A percentile compares a stretch with the other conserved stretches of the same genome.
phyloP scores from a whole-genome alignment of 306 rosid genomes.

The Alnus rubra region DNA sequence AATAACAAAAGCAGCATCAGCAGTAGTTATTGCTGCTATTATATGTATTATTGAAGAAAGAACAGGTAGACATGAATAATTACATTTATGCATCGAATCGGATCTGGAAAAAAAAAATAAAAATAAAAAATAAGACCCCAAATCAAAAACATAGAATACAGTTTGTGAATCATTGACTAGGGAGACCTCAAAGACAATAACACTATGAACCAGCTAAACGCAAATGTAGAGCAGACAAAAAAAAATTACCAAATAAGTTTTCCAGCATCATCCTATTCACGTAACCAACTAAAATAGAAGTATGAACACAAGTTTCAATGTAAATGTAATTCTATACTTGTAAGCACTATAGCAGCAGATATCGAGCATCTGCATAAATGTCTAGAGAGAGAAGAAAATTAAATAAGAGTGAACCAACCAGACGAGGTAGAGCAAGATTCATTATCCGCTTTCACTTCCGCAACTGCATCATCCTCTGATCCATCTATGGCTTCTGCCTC shows the following conservation, averaged over 20 bases:
- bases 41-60: background rate
- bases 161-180: background rate
- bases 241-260: background rate
- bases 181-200: background rate
- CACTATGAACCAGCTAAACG: background rate
- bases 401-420: conserved; percentile 42
- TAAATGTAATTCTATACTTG: background rate
- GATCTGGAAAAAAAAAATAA: background rate
- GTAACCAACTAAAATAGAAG: background rate
- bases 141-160: background rate
- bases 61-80: background rate
- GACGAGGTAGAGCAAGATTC: conserved; percentile 64
- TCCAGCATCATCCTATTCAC: background rate
- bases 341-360: background rate
- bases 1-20: background rate
- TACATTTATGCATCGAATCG: background rate
- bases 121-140: background rate
- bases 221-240: background rate
- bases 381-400: background rate
- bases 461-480: conserved; percentile 40
- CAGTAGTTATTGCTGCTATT: background rate
- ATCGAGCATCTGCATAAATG: background rate
- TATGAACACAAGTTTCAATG: background rate
- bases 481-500: conserved; percentile 40
- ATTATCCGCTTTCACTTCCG: conserved; percentile 31